Evolutionary conservation across 179 eudicot species (phyloP).

Genomic region (Drosera spatulata): DNA sequence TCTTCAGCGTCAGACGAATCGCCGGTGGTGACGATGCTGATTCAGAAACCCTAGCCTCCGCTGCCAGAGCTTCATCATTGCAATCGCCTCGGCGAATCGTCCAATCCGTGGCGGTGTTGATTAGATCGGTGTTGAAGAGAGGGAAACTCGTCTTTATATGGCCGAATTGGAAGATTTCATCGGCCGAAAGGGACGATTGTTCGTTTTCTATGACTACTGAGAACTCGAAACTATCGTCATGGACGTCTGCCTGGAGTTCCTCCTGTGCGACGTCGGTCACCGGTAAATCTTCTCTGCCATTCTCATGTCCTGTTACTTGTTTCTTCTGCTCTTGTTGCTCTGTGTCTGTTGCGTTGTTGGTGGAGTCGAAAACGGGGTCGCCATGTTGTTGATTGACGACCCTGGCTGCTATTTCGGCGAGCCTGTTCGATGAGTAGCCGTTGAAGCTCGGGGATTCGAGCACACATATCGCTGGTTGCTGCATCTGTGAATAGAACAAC

Average conservation of each 20-base stretch:
- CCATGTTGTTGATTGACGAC: conserved; percentile 36
- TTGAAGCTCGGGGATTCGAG: conserved; percentile 38
- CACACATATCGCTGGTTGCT: conserved; percentile 9
- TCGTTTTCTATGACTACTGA: conserved; percentile 14
- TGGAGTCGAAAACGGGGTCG: conserved; percentile 8
- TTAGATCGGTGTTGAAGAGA: conserved; percentile 24
- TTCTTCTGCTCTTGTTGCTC: not conserved
- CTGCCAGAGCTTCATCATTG: no score
- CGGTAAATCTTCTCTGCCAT: not conserved
- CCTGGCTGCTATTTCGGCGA: conserved; percentile 55
- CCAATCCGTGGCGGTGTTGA: conserved; percentile 6
- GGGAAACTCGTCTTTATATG: conserved; percentile 31
- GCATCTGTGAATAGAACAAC: no score
- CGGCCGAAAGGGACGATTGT: conserved; percentile 38
- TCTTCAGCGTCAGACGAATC: conserved; percentile 20
- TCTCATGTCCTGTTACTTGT: not conserved
- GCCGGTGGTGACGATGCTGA: no score
- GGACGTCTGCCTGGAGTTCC: not conserved
- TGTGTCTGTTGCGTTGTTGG: no score
- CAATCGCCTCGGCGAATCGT: no score
- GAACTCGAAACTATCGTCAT: conserved; percentile 43
- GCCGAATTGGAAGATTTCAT: conserved; percentile 50
- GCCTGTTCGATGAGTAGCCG: conserved; percentile 11
- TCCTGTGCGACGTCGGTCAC: not conserved
- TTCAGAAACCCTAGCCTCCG: no score